A percentile compares a stretch with the other conserved stretches of the same genome.
Conservation (phyloP, 164 flowering plant species). For the Macadamia integrifolia region DNA sequence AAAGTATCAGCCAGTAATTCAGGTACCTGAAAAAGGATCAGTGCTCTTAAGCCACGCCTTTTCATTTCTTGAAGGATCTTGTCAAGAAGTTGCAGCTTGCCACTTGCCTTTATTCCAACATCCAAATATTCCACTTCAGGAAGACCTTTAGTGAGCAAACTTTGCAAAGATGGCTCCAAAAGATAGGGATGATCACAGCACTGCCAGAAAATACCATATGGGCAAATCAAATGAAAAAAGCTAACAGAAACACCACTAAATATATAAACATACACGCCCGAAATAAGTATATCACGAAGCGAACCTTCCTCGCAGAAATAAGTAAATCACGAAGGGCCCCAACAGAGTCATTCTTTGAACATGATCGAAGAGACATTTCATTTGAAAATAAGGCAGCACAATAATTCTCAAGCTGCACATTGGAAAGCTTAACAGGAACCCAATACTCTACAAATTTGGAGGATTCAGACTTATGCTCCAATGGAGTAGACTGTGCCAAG, state of each 20-base stretch:
- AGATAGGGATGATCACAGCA: constrained; percentile 89
- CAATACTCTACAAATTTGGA: constrained; percentile 75
- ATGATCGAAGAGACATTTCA: constrained; percentile 45
- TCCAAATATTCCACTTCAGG: constrained; percentile 42
- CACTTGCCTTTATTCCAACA: constrained; percentile 80
- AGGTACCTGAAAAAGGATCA: constrained; percentile 77
- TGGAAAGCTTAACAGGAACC: constrained; percentile 78
- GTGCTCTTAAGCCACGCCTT: constrained; percentile 42
- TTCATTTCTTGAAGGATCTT: constrained; percentile 50
- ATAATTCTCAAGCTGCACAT: constrained; percentile 86
- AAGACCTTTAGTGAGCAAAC: constrained; percentile 33
- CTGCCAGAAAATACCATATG: constrained; percentile 35
- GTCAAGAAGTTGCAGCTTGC: constrained; percentile 79
- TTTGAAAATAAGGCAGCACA: constrained; percentile 60
- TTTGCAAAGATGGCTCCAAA: constrained; percentile 44
- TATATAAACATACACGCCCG: not conserved
- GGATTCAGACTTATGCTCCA: constrained; percentile 39
- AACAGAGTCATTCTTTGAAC: constrained; percentile 49
- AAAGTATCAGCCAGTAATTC: not conserved
- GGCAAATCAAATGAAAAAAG: constrained; percentile 1
- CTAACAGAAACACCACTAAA: not conserved
- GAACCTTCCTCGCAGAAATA: constrained; percentile 58
- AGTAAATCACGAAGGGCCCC: constrained; percentile 63
- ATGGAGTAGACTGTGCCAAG: constrained; percentile 32
- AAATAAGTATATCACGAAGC: not conserved